phyloP scores from a whole-genome alignment of 257 asterid species.

The Solanum infundibuliforme region DNA sequence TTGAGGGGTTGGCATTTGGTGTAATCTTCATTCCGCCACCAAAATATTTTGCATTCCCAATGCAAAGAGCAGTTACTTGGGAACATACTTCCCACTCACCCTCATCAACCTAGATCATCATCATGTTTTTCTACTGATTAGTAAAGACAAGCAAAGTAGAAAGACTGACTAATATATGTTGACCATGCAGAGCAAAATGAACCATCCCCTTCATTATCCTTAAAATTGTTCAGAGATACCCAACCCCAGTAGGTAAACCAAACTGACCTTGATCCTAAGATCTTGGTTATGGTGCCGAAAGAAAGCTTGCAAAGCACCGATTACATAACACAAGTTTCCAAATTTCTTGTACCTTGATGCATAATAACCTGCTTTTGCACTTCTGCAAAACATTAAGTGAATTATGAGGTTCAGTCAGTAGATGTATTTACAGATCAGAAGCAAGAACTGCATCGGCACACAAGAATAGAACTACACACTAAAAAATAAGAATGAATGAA shows the following conservation, averaged over 20 bases:
- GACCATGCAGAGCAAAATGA: not conserved
- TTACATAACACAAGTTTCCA: constrained; percentile 80
- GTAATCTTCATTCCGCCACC: constrained; percentile 97
- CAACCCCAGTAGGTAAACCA: not conserved
- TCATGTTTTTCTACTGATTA: not conserved
- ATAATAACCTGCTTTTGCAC: constrained; percentile 88
- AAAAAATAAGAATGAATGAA: not conserved
- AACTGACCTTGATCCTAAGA: constrained; percentile 64
- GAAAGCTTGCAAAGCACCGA: constrained; percentile 85
- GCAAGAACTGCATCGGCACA: not conserved
- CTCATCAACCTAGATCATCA: constrained; percentile 44
- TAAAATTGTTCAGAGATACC: not conserved
- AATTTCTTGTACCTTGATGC: constrained; percentile 82
- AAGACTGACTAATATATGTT: not conserved
- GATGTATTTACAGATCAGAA: not conserved
- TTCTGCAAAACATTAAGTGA: constrained; percentile 34
- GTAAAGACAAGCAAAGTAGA: not conserved
- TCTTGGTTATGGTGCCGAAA: constrained; percentile 65
- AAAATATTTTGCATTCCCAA: constrained; percentile 88
- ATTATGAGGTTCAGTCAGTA: not conserved
- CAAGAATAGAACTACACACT: not conserved
- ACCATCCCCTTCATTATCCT: not conserved
- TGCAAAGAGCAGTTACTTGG: constrained; percentile 82
- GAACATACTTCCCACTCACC: constrained; percentile 77
- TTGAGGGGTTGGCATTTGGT: constrained; percentile 63